A percentile compares a stretch with the other conserved stretches of the same genome.
Evolutionary conservation across 768 basidiomycete species (phyloP).

Genomic region (Gymnopilus junonius): DNA sequence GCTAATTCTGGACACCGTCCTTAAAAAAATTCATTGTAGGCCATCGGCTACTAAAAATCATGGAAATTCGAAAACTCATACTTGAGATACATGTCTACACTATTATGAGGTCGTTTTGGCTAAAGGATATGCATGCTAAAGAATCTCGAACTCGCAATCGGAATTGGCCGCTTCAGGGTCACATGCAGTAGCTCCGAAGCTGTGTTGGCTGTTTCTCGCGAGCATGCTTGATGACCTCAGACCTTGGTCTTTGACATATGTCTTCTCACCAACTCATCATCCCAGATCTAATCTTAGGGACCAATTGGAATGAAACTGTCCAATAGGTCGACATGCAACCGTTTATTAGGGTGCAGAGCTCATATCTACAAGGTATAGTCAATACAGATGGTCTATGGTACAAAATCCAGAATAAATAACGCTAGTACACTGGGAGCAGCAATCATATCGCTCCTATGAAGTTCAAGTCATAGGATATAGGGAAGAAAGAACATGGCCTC

Average conservation of each 20-base stretch:
- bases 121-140: too few relatives aligned
- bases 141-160: too few relatives aligned
- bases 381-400: not conserved
- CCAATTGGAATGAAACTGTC: not conserved
- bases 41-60: too few relatives aligned
- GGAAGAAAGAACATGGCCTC: not conserved
- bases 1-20: too few relatives aligned
- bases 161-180: too few relatives aligned
- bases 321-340: not conserved
- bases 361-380: constrained; percentile 1
- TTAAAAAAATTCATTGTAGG: too few relatives aligned
- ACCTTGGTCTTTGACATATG: too few relatives aligned
- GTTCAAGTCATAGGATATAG: not conserved
- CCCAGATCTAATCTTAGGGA: not conserved
- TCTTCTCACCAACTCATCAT: not conserved
- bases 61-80: too few relatives aligned
- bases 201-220: not conserved
- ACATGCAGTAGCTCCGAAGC: not conserved
- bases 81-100: too few relatives aligned
- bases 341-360: not conserved
- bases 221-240: not conserved
- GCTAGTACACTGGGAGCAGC: not conserved
- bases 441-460: not conserved
- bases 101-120: too few relatives aligned
- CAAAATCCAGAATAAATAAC: not conserved